These are phyloP conservation scores for Candida ipomoeae DNA, from an alignment of 805 yeast species.

Conservation along the genomic window DNA sequence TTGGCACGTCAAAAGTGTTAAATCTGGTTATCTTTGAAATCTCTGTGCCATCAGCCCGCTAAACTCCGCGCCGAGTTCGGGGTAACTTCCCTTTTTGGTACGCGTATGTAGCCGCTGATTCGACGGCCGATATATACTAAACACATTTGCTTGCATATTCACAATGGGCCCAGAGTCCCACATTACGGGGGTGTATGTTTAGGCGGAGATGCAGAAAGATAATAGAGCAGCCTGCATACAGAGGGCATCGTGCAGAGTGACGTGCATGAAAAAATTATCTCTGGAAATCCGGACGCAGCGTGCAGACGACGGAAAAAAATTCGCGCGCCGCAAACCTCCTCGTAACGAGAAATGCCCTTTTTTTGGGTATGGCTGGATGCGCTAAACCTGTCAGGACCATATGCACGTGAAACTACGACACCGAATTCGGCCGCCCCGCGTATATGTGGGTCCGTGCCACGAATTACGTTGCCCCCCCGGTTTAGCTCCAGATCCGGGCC, in stretches of 20 bases:
- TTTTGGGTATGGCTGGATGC: background rate
- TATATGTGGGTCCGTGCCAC: background rate
- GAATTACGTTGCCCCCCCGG: too few species aligned
- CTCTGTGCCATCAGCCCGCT: background rate
- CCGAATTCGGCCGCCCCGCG: background rate
- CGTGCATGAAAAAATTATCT: constrained; percentile 3
- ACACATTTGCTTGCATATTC: background rate
- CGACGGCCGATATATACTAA: too few species aligned
- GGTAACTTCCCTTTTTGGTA: background rate
- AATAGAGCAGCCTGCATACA: background rate
- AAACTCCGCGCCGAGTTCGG: too few species aligned
- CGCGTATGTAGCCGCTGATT: too few species aligned
- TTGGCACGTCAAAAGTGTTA: background rate
- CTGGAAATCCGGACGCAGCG: constrained; percentile 1
- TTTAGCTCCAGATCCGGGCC: too few species aligned
- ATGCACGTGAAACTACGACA: background rate
- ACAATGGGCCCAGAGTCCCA: background rate
- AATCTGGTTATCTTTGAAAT: constrained; percentile 1
- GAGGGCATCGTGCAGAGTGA: background rate
- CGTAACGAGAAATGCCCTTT: background rate
- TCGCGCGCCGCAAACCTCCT: background rate
- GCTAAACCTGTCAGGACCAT: background rate
- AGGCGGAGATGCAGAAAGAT: background rate
- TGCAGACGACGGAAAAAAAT: background rate
- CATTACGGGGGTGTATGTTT: background rate